Conservation (phyloP, 2,329 filamentous ascomycete genomes). For the Teratosphaeriaceae sp. region DNA sequence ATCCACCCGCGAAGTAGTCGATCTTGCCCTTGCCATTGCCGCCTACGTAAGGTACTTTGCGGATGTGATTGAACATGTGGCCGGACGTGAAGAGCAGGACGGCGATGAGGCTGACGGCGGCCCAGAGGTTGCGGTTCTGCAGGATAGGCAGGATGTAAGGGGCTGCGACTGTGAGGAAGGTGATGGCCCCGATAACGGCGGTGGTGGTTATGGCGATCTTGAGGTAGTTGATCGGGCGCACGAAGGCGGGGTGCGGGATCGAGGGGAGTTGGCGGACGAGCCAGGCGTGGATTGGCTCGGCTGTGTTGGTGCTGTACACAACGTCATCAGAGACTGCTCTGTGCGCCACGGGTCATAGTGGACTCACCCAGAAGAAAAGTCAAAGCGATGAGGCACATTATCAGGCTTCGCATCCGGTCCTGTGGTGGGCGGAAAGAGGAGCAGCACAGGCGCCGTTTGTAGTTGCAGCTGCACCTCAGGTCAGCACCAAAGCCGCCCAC, state of each 20-base stretch:
- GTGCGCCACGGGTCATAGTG: too few species aligned
- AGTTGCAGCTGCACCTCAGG: conserved; percentile 63
- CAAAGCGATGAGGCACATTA: conserved; percentile 66
- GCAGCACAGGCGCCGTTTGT: conserved; percentile 85
- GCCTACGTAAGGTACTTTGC: conserved; percentile 87
- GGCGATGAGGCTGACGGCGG: conserved; percentile 76
- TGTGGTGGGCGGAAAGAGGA: conserved; percentile 78
- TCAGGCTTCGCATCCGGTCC: conserved; percentile 71
- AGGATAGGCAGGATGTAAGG: conserved; percentile 76
- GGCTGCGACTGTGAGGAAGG: conserved; percentile 62
- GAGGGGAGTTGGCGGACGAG: conserved; percentile 67
- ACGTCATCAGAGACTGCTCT: not conserved
- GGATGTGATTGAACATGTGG: conserved; percentile 99
- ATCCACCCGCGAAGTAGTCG: conserved; percentile 83
- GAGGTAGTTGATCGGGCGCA: conserved; percentile 81
- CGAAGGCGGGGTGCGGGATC: conserved; percentile 68
- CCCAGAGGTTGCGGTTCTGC: conserved; percentile 91
- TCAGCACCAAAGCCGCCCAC: conserved; percentile 13
- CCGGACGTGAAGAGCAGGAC: conserved; percentile 92
- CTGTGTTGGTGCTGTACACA: conserved; percentile 56
- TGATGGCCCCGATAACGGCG: conserved; percentile 61
- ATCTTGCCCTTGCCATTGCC: conserved; percentile 80
- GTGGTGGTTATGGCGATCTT: conserved; percentile 63
- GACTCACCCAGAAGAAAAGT: conserved; percentile 73
- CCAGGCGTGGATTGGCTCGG: conserved; percentile 75